These are phyloP conservation scores for Prunus yedoensis DNA, from an alignment of 331 rosid genomes.

Conservation along the genomic window DNA sequence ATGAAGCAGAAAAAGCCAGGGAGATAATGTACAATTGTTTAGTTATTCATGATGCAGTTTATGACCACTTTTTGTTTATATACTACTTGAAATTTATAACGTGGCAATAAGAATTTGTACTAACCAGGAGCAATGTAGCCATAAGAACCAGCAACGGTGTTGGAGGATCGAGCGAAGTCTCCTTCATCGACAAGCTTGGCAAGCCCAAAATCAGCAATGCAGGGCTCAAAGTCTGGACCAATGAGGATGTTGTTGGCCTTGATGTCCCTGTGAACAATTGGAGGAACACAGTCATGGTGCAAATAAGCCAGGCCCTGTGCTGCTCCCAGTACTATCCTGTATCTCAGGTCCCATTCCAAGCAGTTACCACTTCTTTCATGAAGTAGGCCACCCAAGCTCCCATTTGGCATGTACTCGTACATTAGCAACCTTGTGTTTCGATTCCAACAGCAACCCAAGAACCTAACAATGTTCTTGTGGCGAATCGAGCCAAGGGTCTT, in stretches of 20 bases:
- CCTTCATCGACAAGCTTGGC: constrained; percentile 81
- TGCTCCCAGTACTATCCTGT: constrained; percentile 66
- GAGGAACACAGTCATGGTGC: constrained; percentile 92
- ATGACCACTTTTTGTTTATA: too few relatives aligned
- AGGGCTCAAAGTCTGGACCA: constrained; percentile 75
- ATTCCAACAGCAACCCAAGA: constrained; percentile 90
- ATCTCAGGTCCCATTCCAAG: constrained; percentile 81
- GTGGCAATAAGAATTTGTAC: constrained; percentile 15
- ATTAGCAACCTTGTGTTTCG: constrained; percentile 62
- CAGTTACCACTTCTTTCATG: constrained; percentile 63
- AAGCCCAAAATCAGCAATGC: constrained; percentile 85
- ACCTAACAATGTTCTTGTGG: constrained; percentile 92
- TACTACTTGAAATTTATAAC: not conserved
- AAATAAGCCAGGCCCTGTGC: constrained; percentile 94
- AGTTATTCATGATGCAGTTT: too few relatives aligned
- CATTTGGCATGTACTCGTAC: constrained; percentile 89
- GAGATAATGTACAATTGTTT: too few relatives aligned
- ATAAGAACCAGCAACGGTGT: constrained; percentile 85
- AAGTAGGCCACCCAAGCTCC: constrained; percentile 72
- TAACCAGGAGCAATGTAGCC: constrained; percentile 96
- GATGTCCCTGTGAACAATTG: constrained; percentile 88
- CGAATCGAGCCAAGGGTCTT: constrained; percentile 74
- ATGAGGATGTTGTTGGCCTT: constrained; percentile 87
- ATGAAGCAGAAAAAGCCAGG: too few relatives aligned
- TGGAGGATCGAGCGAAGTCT: constrained; percentile 62